A percentile compares a stretch with the other conserved stretches of the same genome.
phyloP scores from a whole-genome alignment of 1,284 basidiomycete genomes.

The Rhodotorula glutinis region DNA sequence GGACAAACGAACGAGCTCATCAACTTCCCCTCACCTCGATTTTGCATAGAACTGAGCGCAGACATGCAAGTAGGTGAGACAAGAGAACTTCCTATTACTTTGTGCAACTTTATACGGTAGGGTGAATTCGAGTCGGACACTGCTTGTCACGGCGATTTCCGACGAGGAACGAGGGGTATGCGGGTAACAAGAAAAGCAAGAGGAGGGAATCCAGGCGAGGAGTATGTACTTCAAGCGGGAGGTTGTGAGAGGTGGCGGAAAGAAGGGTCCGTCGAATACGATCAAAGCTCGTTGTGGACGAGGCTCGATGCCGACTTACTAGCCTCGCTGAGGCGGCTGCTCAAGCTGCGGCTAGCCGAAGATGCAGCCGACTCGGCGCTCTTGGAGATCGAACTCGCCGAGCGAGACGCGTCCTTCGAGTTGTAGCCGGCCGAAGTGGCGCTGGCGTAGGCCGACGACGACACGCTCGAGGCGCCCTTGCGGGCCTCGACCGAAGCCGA shows the following conservation, averaged over 20 bases:
- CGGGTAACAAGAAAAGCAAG: background rate
- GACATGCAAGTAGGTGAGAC: no score
- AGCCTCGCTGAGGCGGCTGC: conserved; percentile 11
- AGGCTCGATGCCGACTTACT: conserved; percentile 19
- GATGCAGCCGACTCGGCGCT: conserved; percentile 28
- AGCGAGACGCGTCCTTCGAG: conserved; percentile 7
- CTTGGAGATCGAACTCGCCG: conserved; percentile 29
- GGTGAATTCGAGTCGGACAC: background rate
- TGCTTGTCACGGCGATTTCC: no score
- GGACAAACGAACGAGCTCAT: background rate
- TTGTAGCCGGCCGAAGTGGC: conserved; percentile 12
- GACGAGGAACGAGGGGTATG: background rate
- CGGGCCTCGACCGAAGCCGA: conserved; percentile 1
- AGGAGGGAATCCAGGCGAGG: background rate
- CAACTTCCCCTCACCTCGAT: no score
- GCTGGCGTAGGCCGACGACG: conserved; percentile 13
- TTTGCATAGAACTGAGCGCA: no score
- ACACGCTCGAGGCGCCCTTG: conserved; percentile 5
- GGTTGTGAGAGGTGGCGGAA: background rate
- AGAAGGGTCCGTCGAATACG: background rate
- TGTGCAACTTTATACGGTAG: background rate
- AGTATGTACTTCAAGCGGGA: background rate
- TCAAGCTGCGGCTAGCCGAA: conserved; percentile 9
- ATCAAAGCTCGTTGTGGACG: conserved; percentile 26
- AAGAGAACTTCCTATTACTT: background rate